Evolutionary conservation across 192 early-diverging fungal species (phyloP), one percentile per base, ranked within the genome.

Genomic region (Backusella circina): DNA sequence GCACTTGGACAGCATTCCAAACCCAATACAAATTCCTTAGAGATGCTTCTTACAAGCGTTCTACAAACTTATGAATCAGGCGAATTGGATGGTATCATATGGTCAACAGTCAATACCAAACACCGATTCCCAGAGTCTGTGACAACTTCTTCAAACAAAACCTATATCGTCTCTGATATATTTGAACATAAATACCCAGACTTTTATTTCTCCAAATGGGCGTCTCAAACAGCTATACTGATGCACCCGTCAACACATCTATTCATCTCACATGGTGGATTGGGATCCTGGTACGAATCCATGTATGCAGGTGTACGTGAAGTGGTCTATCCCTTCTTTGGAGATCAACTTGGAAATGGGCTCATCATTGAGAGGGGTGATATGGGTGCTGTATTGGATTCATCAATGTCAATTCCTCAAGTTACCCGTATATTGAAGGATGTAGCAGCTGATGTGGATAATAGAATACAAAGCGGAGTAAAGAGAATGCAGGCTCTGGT

Each of bases 251-350:
- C 76, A 0, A 74, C 54, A 1, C 28, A 31, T 28, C 0, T 79
- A 15, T 85, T 83, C 33, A 4, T 84, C 8, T 76, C 75, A 7
- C 78, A 84, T 7, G 75, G 75, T 0, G 84, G 81, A 21, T 16
- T 47, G 2, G 70, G 44, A 1, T 83, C 81, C n/a, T 32, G 72
- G 23, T 50, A 77, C 36, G 84, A 84, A 74, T 68, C 75, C 5
- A 33, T 84, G 12, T 83, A 73, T 70, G 39, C 64, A 21, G 73
- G 76, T 16, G 77, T 50, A n/a, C 81, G 51, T 1, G 61, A 80
- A 67, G 16, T 84, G 2, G 37, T 75, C 7, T 75, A 71, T 28
- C 84, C 81, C 10, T 75, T 80, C 13, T 65, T 73, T 50, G 73
- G 73, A 13, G 81, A 80, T 39, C 78, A 84, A 26, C 73, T 70